phyloP scores from a whole-genome alignment of 148 eudicot species.

The Rhododendron ovatum region DNA sequence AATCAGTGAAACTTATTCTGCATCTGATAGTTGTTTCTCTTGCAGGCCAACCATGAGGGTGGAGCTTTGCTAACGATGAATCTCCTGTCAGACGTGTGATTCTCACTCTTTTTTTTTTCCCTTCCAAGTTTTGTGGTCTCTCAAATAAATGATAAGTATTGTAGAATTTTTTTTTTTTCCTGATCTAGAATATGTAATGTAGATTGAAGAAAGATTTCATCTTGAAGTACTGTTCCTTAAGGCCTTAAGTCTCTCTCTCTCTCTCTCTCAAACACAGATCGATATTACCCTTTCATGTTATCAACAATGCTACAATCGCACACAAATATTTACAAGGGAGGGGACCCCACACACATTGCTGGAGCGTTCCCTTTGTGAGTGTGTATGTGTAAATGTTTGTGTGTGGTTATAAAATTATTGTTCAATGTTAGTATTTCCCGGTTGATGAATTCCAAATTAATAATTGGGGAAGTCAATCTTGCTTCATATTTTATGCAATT shows the following conservation, averaged over 20 bases:
- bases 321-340: too few relatives aligned
- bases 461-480: not conserved
- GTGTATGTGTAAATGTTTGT: too few relatives aligned
- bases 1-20: not conserved
- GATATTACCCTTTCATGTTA: not conserved
- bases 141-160: not conserved
- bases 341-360: too few relatives aligned
- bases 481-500: not conserved
- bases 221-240: not conserved
- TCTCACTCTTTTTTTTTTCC: not conserved
- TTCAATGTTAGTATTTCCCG: not conserved
- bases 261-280: not conserved
- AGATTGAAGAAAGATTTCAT: not conserved
- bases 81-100: not conserved
- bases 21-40: not conserved
- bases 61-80: not conserved
- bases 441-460: not conserved
- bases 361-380: too few relatives aligned
- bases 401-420: too few relatives aligned
- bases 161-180: not conserved
- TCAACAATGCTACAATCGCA: too few relatives aligned
- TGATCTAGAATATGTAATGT: not conserved
- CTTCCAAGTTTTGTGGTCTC: not conserved
- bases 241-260: not conserved
- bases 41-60: constrained; percentile 8